Evolutionary conservation across 2,329 filamentous ascomycete species (phyloP), one percentile per base, ranked within the genome.

Genomic region (Hortaea werneckii): DNA sequence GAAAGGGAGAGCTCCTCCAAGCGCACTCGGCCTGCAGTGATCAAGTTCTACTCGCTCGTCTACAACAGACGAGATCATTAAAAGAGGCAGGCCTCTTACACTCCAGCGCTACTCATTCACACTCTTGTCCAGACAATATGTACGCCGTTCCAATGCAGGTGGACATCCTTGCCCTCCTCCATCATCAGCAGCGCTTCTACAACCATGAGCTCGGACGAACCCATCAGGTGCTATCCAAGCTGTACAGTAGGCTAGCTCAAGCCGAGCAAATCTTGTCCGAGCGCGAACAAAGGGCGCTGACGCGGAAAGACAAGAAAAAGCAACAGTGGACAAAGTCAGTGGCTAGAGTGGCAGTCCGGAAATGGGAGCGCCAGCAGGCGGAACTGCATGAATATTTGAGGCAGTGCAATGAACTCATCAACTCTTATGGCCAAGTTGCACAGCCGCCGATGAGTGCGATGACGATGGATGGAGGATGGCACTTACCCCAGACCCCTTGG

Each of bases 271-370:
- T 48, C 20, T 52, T 59, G 6, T 50, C 48, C 9, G 50, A 54
- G 37, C 49, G 55, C 30, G 40, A 57, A 39, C 51, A 54, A 34
- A 42, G 50, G 41, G 40, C 48, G 13, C 50, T 60, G 20, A 52
- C 50, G 3, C 50, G 59, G 37, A 52, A 51, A 35, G 51, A 56
- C 41, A 56, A 55, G 48, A 62, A 61, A 49, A 58, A 56, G 40
- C 47, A 56, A 42, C 56, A 60, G 42, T 60, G 57, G 49, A 46
- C 52, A 32, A 52, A 54, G 9, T 44, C 51, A 20, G 38, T 58
- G 32, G 48, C 57, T 9, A 56, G 53, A 40, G 43, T 47, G 12
- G 49, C 45, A 5, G 52, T 60, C 13, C 43, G 41, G 12, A 49
- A 53, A 7, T 37, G 55, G 39, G 58, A 61, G 44, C 28, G 34